These are phyloP conservation scores for Phytophthora idaei DNA, from an alignment of 352 stramenopile genomes.

Conservation along the genomic window DNA sequence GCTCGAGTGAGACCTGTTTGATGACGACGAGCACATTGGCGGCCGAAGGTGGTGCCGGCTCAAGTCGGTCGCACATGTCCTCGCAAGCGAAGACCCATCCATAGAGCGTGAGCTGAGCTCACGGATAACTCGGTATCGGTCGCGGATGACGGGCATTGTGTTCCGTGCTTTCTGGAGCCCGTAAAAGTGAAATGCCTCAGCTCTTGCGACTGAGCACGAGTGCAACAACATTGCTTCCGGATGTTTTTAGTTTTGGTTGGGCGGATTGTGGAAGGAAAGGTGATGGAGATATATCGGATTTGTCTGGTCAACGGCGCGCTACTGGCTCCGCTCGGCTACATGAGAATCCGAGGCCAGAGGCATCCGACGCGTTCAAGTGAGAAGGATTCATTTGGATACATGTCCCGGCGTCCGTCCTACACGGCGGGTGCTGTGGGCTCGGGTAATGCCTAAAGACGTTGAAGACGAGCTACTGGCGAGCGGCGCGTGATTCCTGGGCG, in stretches of 20 bases:
- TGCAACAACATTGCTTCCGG: neutral
- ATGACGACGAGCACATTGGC: slow-evolving; percentile 31
- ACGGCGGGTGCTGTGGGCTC: too few relatives aligned
- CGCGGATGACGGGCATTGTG: slow-evolving; percentile 22
- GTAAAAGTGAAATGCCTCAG: slow-evolving; percentile 3
- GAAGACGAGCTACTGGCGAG: too few relatives aligned
- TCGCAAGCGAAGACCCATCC: slow-evolving; percentile 51
- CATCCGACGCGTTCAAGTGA: neutral
- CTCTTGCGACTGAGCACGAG: neutral
- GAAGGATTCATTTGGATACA: slow-evolving; percentile 10
- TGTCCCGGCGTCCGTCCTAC: neutral
- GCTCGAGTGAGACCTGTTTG: slow-evolving; percentile 47
- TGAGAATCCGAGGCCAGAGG: neutral
- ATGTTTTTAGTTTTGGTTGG: slow-evolving; percentile 4
- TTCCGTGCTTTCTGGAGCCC: neutral
- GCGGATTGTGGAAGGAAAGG: slow-evolving; percentile 1
- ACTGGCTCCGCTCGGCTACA: slow-evolving; percentile 13
- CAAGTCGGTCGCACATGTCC: slow-evolving; percentile 23
- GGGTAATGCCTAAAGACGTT: too few relatives aligned
- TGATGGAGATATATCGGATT: neutral
- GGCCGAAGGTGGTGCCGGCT: neutral
- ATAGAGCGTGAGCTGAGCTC: slow-evolving; percentile 48
- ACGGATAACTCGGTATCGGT: slow-evolving; percentile 32
- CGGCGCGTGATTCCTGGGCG: too few relatives aligned
- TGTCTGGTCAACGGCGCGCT: slow-evolving; percentile 11